Conservation (phyloP, 2,329 filamentous ascomycete species). For the Westerdykella sp. region DNA sequence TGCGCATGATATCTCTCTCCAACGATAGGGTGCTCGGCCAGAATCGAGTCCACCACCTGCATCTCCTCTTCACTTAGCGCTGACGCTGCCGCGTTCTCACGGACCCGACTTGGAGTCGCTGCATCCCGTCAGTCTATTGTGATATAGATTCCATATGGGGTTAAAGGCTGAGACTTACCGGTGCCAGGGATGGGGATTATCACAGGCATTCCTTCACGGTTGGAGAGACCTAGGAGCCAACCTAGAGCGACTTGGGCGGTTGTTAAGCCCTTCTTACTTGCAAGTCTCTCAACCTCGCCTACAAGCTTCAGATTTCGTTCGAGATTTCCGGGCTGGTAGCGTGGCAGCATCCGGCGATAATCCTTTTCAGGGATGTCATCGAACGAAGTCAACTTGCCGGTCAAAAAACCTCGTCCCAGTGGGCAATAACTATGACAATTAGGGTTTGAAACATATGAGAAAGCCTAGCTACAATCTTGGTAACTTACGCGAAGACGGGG, state of each 20-base stretch:
- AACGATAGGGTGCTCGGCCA: no score
- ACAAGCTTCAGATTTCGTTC: constrained; percentile 57
- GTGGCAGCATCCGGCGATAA: constrained; percentile 42
- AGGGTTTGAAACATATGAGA: no score
- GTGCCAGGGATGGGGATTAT: constrained; percentile 51
- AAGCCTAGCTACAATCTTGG: no score
- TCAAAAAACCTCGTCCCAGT: constrained; percentile 51
- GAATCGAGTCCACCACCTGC: no score
- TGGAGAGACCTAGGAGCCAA: constrained; percentile 50
- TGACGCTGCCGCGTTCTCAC: no score
- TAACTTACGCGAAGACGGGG: constrained; percentile 45
- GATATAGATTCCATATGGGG: no score
- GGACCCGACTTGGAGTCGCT: no score
- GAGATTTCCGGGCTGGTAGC: constrained; percentile 58
- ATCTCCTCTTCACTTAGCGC: no score
- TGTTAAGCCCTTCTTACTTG: constrained; percentile 51
- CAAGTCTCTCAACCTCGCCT: constrained; percentile 53
- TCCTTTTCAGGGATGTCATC: constrained; percentile 52
- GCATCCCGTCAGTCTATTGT: no score
- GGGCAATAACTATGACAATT: constrained; percentile 55
- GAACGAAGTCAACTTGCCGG: constrained; percentile 33
- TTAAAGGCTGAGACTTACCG: no score
- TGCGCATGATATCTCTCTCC: no score
- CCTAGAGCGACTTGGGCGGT: constrained; percentile 57
- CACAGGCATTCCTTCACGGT: constrained; percentile 45